phyloP scores from a whole-genome alignment of 73 alveolate genomes.

The Paramecium sonneborni region DNA sequence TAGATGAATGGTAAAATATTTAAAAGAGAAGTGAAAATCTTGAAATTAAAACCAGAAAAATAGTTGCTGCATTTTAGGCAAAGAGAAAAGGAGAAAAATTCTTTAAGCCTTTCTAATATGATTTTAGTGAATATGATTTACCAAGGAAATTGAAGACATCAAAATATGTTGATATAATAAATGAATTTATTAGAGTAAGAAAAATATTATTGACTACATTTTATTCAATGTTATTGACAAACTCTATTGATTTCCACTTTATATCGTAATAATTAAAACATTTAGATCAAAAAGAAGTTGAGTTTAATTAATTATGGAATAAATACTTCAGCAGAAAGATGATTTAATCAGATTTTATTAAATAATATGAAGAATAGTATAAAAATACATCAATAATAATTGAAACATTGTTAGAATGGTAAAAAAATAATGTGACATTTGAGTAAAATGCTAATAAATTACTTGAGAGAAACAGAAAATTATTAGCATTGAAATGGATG shows the following conservation, averaged over 20 bases:
- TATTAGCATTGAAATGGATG: slow-evolving; percentile 31
- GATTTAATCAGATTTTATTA: not conserved
- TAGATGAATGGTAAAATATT: slow-evolving; percentile 14
- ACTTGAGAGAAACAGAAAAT: slow-evolving; percentile 30
- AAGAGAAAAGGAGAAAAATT: not conserved
- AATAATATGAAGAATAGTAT: not conserved
- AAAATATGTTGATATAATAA: not conserved
- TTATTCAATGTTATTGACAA: slow-evolving; percentile 32
- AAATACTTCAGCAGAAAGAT: not conserved
- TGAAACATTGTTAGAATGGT: not conserved
- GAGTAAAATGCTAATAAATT: slow-evolving; percentile 35
- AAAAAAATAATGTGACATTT: slow-evolving; percentile 24
- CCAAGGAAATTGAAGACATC: not conserved
- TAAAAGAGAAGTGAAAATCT: not conserved
- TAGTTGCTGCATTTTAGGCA: not conserved
- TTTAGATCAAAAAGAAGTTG: not conserved
- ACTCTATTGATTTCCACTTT: slow-evolving; percentile 45
- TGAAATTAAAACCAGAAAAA: not conserved
- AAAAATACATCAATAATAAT: not conserved
- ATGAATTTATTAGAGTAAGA: not conserved
- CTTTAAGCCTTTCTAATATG: not conserved
- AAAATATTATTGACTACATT: slow-evolving; percentile 21
- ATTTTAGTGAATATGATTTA: not conserved
- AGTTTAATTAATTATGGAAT: not conserved
- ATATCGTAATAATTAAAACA: not conserved